These are phyloP conservation scores for Colletotrichum navitas DNA, from an alignment of 2,329 filamentous ascomycete species.

Conservation along the genomic window DNA sequence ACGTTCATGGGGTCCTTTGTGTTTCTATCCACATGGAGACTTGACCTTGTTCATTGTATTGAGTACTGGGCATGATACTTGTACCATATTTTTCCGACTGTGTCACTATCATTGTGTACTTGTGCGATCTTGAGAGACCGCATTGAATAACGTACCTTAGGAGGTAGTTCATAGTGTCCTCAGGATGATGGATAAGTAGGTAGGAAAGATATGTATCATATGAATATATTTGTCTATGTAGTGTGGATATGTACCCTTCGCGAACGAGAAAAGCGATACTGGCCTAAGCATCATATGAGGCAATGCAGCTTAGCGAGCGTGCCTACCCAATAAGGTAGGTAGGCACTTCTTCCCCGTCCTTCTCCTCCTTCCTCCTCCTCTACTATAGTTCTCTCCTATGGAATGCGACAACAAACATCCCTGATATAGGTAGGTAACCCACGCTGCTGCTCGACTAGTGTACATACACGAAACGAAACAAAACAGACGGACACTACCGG, in stretches of 20 bases:
- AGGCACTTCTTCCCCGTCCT: neutral
- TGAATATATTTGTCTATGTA: too few relatives aligned
- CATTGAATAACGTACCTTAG: too few relatives aligned
- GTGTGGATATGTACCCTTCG: neutral
- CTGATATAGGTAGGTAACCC: neutral
- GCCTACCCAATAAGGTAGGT: constrained; percentile 37
- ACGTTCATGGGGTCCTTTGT: neutral
- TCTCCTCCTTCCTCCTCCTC: constrained; percentile 21
- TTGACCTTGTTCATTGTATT: too few relatives aligned
- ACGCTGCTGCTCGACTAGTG: neutral
- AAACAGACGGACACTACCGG: constrained; percentile 5
- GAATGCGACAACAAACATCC: neutral
- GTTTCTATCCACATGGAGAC: too few relatives aligned
- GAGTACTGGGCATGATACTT: too few relatives aligned
- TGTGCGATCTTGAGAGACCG: too few relatives aligned
- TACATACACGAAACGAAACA: neutral
- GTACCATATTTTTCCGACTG: too few relatives aligned
- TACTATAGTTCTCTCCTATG: neutral
- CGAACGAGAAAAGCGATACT: neutral
- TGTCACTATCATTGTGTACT: too few relatives aligned
- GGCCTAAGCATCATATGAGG: neutral
- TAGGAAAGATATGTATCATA: neutral
- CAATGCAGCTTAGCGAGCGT: constrained; percentile 1
- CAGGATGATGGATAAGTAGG: neutral
- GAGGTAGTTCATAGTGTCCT: too few relatives aligned